These are phyloP conservation scores for Jacaranda mimosifolia DNA, from an alignment of 257 asterid genomes.

Conservation along the genomic window DNA sequence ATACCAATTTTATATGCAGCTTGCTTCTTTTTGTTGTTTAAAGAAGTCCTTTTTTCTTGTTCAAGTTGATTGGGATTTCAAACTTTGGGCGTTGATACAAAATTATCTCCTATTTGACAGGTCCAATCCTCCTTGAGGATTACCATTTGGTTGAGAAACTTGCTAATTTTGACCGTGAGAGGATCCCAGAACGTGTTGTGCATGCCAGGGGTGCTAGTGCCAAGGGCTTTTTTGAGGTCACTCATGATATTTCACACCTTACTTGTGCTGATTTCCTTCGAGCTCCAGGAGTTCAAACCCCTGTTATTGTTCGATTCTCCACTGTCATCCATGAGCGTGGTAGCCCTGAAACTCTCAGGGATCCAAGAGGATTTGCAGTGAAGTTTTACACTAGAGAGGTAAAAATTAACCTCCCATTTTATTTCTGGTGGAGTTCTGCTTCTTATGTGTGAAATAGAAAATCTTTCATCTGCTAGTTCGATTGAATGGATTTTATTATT, in stretches of 20 bases:
- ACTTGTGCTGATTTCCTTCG: constrained; percentile 93
- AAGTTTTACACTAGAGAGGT: constrained; percentile 52
- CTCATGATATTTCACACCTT: constrained; percentile 80
- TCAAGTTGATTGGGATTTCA: background rate
- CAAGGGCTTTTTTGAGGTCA: constrained; percentile 93
- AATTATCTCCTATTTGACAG: constrained; percentile 38
- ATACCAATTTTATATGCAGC: background rate
- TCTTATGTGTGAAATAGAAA: background rate
- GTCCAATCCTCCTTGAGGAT: constrained; percentile 89
- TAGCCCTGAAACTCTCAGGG: constrained; percentile 93
- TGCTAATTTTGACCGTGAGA: constrained; percentile 82
- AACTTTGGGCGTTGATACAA: constrained; percentile 29
- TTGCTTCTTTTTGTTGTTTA: background rate
- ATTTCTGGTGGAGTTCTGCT: background rate
- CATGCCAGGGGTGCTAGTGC: constrained; percentile 97
- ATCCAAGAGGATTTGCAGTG: constrained; percentile 77
- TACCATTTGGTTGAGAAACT: constrained; percentile 87
- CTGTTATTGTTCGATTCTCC: constrained; percentile 86
- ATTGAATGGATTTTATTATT: background rate
- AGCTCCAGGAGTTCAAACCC: constrained; percentile 92
- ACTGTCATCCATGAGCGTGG: constrained; percentile 95
- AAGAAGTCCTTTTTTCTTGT: background rate
- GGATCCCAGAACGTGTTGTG: constrained; percentile 93
- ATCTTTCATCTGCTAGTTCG: background rate
- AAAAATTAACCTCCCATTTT: background rate